Conservation (phyloP, 2,329 filamentous ascomycete genomes). For the Annulohypoxylon truncatum region DNA sequence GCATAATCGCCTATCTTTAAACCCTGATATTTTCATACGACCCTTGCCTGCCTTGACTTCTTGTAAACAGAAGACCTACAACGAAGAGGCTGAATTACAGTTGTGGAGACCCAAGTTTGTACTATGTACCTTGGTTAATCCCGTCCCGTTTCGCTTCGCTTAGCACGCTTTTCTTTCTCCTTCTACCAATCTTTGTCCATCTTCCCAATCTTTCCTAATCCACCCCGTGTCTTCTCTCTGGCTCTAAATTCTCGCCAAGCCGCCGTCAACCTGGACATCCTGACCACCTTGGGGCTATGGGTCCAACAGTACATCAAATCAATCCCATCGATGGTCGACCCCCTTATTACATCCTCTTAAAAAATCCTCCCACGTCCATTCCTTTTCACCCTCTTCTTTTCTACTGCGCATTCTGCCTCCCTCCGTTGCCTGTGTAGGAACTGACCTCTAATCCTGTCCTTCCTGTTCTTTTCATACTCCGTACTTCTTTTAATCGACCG, state of each 20-base stretch:
- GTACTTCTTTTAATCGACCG: conserved; percentile 14
- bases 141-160: conserved; percentile 3
- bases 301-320: no score
- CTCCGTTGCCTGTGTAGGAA: conserved; percentile 26
- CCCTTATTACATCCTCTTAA: conserved; percentile 35
- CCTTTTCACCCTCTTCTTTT: conserved; percentile 15
- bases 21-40: not conserved
- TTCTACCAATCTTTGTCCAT: not conserved
- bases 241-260: conserved; percentile 36
- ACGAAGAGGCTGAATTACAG: conserved; percentile 29
- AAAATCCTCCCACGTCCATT: conserved; percentile 33
- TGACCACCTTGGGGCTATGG: no score
- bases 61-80: not conserved
- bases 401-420: conserved; percentile 14
- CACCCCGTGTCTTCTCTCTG: not conserved
- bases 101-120: not conserved
- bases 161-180: not conserved
- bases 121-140: not conserved
- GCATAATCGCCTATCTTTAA: conserved; percentile 4
- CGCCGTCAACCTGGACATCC: conserved; percentile 29
- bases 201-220: not conserved
- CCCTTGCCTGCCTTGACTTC: not conserved
- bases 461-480: conserved; percentile 15
- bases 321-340: conserved; percentile 12
- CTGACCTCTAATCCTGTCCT: conserved; percentile 40